Conservation (phyloP, 306 rosid genomes). For the Prunus mongolica region DNA sequence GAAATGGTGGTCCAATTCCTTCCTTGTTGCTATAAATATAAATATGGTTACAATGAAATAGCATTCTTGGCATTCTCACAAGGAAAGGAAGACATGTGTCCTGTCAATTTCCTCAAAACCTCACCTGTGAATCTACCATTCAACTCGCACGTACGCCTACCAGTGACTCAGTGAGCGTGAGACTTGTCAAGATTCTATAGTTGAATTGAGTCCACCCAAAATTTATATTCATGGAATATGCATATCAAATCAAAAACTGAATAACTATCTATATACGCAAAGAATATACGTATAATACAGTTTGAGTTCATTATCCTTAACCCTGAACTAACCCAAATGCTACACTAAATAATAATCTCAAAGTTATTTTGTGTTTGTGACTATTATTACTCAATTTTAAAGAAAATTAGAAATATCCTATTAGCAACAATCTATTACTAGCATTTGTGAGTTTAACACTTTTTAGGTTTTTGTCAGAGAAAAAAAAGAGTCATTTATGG, state of each 20-base stretch:
- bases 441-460: too few relatives aligned
- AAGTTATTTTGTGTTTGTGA: background rate
- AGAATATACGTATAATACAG: background rate
- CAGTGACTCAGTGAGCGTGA: too few relatives aligned
- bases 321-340: background rate
- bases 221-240: too few relatives aligned
- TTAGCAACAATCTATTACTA: too few relatives aligned
- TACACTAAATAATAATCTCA: background rate
- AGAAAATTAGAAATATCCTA: background rate
- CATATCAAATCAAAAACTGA: too few relatives aligned
- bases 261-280: too few relatives aligned
- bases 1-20: background rate
- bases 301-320: background rate
- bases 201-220: too few relatives aligned
- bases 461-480: too few relatives aligned
- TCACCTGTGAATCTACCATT: constrained; percentile 12
- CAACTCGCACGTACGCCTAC: background rate
- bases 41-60: background rate
- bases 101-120: too few relatives aligned
- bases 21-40: background rate
- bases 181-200: too few relatives aligned
- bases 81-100: background rate
- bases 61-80: background rate
- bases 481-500: too few relatives aligned
- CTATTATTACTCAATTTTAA: background rate